Percentiles rank a stretch among this genome's conserved stretches.
Evolutionary conservation across 176 grass and related monocot species (phyloP).

Genomic region (Oryza australiensis): DNA sequence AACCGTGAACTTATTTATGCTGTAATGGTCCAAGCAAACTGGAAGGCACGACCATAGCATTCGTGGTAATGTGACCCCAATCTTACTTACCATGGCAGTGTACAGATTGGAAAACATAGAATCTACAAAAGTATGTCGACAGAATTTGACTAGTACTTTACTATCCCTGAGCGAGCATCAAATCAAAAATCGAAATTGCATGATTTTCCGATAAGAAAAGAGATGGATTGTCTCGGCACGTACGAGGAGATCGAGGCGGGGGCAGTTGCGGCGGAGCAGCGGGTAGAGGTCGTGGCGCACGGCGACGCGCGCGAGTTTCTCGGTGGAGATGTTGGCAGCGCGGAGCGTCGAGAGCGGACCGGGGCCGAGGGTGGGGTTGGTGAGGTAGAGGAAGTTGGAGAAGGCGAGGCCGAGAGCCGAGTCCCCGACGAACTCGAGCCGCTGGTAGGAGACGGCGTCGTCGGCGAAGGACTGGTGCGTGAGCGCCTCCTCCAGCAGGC

Average conservation of each 20-base stretch:
- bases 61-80: not conserved
- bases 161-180: not conserved
- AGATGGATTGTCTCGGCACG: not conserved
- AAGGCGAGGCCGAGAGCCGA: slow-evolving; percentile 62
- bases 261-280: slow-evolving; percentile 60
- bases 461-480: slow-evolving; percentile 64
- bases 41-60: not conserved
- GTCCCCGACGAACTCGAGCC: slow-evolving; percentile 86
- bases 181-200: too few relatives aligned
- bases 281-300: slow-evolving; percentile 60
- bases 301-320: slow-evolving; percentile 72
- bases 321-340: slow-evolving; percentile 72
- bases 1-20: not conserved
- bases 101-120: not conserved
- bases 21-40: not conserved
- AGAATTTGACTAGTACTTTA: not conserved
- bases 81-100: not conserved
- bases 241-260: slow-evolving; percentile 59
- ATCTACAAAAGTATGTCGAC: not conserved
- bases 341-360: slow-evolving; percentile 62
- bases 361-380: slow-evolving; percentile 47
- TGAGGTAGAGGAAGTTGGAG: slow-evolving; percentile 53
- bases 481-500: slow-evolving; percentile 67
- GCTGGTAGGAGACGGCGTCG: slow-evolving; percentile 44
- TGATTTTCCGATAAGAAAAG: not conserved